phyloP scores from a whole-genome alignment of 2,329 filamentous ascomycete genomes.

The Phialophora tarda region DNA sequence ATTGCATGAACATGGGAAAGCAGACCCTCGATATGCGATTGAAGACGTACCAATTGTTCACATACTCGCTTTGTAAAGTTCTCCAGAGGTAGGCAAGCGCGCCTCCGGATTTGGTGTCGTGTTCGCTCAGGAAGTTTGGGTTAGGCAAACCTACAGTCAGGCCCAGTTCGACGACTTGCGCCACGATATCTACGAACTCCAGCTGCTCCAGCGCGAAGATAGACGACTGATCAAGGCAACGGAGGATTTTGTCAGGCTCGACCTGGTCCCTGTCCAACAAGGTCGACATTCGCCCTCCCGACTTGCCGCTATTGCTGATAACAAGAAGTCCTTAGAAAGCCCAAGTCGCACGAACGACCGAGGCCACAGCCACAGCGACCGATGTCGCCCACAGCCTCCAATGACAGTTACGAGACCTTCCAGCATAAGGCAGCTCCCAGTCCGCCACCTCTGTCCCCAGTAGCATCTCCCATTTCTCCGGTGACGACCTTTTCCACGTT shows the following conservation, averaged over 20 bases:
- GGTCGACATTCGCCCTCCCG: conserved; percentile 8
- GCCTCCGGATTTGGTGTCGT: conserved; percentile 2
- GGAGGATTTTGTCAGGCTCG: conserved; percentile 29
- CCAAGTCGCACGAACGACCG: conserved; percentile 31
- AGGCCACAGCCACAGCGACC: conserved; percentile 30
- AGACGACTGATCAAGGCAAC: conserved; percentile 30
- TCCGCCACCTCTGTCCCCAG: conserved; percentile 28
- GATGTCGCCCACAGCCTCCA: conserved; percentile 34
- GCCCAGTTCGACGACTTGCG: conserved; percentile 30
- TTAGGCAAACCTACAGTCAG: conserved; percentile 30
- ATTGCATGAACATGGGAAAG: conserved; percentile 54
- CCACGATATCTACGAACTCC: conserved; percentile 36
- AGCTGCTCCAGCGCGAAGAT: conserved; percentile 27
- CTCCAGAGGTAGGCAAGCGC: conserved; percentile 53
- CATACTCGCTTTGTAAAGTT: conserved; percentile 53
- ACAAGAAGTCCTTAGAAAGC: conserved; percentile 26
- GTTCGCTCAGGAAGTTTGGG: conserved; percentile 21
- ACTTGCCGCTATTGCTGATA: conserved; percentile 5
- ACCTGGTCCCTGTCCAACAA: conserved; percentile 28
- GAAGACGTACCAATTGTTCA: conserved; percentile 57
- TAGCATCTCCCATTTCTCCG: conserved; percentile 25
- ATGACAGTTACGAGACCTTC: conserved; percentile 34
- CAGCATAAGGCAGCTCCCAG: conserved; percentile 29
- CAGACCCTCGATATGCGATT: conserved; percentile 56
- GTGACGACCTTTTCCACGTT: conserved; percentile 37